Base-by-base conservation (phyloP, 306 rosid species). In the Rubus parviflorus region DNA sequence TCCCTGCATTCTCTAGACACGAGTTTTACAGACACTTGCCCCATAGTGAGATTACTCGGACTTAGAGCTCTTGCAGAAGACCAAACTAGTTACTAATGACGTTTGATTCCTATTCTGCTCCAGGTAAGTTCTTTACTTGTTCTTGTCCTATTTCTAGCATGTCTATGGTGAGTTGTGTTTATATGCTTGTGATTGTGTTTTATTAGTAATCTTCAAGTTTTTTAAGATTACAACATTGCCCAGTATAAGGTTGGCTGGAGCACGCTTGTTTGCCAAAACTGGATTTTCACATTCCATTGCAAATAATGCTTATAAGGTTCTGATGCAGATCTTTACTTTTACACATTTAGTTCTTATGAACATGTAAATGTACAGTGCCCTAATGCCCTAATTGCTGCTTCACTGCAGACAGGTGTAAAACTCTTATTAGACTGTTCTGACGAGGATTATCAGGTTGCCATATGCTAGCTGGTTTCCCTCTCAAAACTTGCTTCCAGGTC, bases 381-480 rank as follows among this genome's bases (percentile, higher is more conserved):
- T 30, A 30, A 30, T 30, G 35, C 35, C 2, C 19, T 45, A 15
- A 74, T 43, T 10, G 7, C n/a, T 58, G 70, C n/a, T 74, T 72
- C 66, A 30, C 80, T 80, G 70, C 89, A 95, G 98, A 78, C 81
- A 60, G 96, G 97, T 81, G 68, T 80, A 68, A 85, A 84, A 76
- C 72, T 95, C 54, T 53, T 89, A 70, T 75, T 70, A 47, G 83
- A 83, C 60, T 73, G 89, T 63, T 62, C 86, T 16, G 88, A 87
- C 37, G 93, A 92, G 75, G 89, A 85, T 52, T 74, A 76, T 76
- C 84, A 74, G 81, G 86, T 87, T 30, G 83, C 84, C 60, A 85
- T 90, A n/a, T n/a, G n/a, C n/a, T n/a, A n/a, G 97, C 74, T 92
- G 65, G 51, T 88, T 80, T 90, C 98, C 16, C 87, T 95, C 73